Conservation (phyloP, 306 rosid species). For the Sindora glabra region DNA sequence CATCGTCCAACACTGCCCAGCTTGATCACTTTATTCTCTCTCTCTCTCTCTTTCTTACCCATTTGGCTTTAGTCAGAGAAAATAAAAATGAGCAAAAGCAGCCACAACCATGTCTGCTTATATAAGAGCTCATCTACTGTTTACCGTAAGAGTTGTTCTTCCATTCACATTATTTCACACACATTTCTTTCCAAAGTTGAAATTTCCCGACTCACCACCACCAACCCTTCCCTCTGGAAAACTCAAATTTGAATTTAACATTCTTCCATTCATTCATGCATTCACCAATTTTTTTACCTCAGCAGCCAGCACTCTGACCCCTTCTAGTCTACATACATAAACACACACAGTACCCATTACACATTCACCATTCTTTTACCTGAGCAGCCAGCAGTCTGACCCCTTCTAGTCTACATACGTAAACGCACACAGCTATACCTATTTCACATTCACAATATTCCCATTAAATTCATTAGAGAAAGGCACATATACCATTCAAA, state of each 20-base stretch:
- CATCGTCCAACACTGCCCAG: too few species aligned
- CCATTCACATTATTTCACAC: neutral
- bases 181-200: too few species aligned
- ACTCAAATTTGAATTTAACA: conserved; percentile 12
- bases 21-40: too few species aligned
- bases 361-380: too few species aligned
- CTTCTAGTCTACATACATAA: neutral
- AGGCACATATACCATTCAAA: neutral
- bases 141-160: neutral
- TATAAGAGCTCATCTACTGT: neutral
- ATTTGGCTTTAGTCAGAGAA: too few species aligned
- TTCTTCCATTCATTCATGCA: too few species aligned
- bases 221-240: neutral
- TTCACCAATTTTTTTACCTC: too few species aligned
- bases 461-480: neutral
- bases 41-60: too few species aligned
- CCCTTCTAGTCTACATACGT: neutral
- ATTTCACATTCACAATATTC: neutral
- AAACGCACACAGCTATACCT: neutral
- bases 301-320: too few species aligned
- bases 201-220: neutral
- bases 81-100: too few species aligned
- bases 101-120: too few species aligned
- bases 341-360: neutral
- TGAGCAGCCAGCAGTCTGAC: too few species aligned